Conservation (phyloP, 2,329 filamentous ascomycete species). For the Pseudonectria buxi region DNA sequence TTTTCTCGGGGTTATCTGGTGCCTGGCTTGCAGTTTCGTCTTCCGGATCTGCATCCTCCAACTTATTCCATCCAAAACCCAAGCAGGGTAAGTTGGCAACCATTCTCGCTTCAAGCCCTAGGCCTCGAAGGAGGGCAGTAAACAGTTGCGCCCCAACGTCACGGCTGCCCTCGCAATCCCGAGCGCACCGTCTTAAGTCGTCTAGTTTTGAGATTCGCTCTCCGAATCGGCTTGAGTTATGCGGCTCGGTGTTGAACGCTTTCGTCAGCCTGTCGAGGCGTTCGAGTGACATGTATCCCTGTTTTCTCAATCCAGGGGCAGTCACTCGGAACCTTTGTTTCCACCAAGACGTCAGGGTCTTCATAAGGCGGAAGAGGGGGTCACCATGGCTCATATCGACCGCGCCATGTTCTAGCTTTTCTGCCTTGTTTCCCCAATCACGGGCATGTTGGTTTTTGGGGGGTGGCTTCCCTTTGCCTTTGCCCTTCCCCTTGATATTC, state of each 20-base stretch:
- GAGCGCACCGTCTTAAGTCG: slow-evolving; percentile 63
- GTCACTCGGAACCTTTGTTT: slow-evolving; percentile 73
- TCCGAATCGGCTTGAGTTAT: slow-evolving; percentile 62
- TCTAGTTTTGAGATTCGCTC: slow-evolving; percentile 64
- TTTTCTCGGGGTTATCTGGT: slow-evolving; percentile 1
- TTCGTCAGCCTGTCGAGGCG: slow-evolving; percentile 67
- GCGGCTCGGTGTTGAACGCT: slow-evolving; percentile 56
- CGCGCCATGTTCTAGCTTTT: slow-evolving; percentile 60
- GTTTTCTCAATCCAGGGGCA: slow-evolving; percentile 76
- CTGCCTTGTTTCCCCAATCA: slow-evolving; percentile 68
- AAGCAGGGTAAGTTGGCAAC: slow-evolving; percentile 78
- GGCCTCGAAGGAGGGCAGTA: slow-evolving; percentile 70
- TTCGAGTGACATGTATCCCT: slow-evolving; percentile 77
- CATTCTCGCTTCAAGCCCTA: slow-evolving; percentile 78
- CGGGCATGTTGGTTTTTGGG: slow-evolving; percentile 27
- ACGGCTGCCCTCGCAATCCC: slow-evolving; percentile 68
- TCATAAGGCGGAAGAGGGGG: slow-evolving; percentile 70
- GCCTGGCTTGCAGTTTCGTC: slow-evolving; percentile 24
- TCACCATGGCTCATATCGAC: slow-evolving; percentile 79
- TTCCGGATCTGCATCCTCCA: slow-evolving; percentile 64
- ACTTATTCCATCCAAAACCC: slow-evolving; percentile 86
- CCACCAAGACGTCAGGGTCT: slow-evolving; percentile 78
- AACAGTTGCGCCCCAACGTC: slow-evolving; percentile 88
- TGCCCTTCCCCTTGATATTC: slow-evolving; percentile 27
- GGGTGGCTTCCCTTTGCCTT: slow-evolving; percentile 31